Base-by-base conservation (phyloP, 345 rosid species). In the Gossypium ekmanianum region DNA sequence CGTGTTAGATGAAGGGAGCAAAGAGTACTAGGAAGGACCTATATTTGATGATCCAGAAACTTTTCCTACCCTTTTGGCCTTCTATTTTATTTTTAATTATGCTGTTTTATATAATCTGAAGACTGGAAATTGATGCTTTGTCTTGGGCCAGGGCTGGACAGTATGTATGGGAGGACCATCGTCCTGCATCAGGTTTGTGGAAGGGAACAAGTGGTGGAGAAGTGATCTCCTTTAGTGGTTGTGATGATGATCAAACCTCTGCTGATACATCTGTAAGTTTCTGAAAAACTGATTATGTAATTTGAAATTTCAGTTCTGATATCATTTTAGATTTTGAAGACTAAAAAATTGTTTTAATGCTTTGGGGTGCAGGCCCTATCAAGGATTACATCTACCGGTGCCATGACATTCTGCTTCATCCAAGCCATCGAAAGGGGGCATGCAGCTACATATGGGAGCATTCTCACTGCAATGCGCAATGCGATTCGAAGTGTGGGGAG, bases 191-290 rank as follows among this genome's bases (percentile, higher is more conserved):
- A 52, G 97, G 94, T 79, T 18, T 85, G 54, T 87, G 89, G 91
- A 92, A 90, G 83, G 98, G 97, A 80, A 92, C 98, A 58, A 86
- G 83, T 69, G 97, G 98, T 43, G 98, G 98, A 71, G 97, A 92
- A 82, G 97, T 74, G 71, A 88, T 90, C 58, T 92, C 94, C 18
- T 85, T 94, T 70, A 90, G 97, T 73, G 96, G 96, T 47, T 94
- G 98, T 77, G 97, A 94, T 79, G 98, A 90, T 73, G 55, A 94
- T 80, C 96, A 94, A 83, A 92, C 97, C 61, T 90, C 98, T 2
- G 97, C 94, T 3, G 97, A 94, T 71, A 92, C 97, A 51, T 87
- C 97, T 22, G 98, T 90, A 87, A 87, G 88, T 84, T 34, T 70
- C 59, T 45, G 43, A 65, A 12, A 14, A 71, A 24, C 70, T 45